phyloP scores from a whole-genome alignment of 108 stramenopile genomes.

The Cyclostephanos tholiformis region DNA sequence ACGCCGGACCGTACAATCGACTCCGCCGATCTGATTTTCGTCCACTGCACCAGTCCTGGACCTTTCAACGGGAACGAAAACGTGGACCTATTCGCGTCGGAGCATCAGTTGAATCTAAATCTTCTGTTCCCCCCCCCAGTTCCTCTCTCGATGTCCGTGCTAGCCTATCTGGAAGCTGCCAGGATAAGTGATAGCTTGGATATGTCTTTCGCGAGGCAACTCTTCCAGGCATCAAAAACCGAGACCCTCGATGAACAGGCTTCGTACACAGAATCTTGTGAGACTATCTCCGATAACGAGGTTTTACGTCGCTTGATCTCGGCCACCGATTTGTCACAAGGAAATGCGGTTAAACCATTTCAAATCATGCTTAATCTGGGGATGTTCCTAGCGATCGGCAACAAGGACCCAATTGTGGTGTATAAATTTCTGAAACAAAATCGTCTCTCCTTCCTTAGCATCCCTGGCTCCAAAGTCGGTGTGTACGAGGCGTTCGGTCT shows the following conservation, averaged over 20 bases:
- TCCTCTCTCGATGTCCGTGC: constrained; percentile 25
- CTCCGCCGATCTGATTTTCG: constrained; percentile 17
- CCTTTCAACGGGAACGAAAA: constrained; percentile 27
- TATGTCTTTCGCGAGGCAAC: constrained; percentile 11
- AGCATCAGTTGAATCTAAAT: constrained; percentile 22
- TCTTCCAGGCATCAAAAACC: constrained; percentile 3
- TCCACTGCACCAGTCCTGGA: constrained; percentile 46
- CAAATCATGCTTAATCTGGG: constrained; percentile 18
- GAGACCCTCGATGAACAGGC: neutral
- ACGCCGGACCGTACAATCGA: neutral
- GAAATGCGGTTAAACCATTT: neutral
- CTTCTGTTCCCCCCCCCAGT: constrained; percentile 31
- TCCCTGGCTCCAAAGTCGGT: constrained; percentile 30
- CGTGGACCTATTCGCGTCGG: constrained; percentile 17
- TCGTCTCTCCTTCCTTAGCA: constrained; percentile 35
- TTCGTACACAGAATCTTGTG: neutral
- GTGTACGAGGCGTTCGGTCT: constrained; percentile 16
- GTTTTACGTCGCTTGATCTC: neutral
- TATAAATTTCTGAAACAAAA: constrained; percentile 27
- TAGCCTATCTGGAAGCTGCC: constrained; percentile 24
- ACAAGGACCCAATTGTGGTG: constrained; percentile 32
- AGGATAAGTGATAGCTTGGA: constrained; percentile 30
- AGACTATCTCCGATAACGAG: constrained; percentile 7
- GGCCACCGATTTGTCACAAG: neutral
- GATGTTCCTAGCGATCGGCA: constrained; percentile 19